Percentiles rank a stretch among this genome's conserved stretches.
Evolutionary conservation across 208 protist species (phyloP).

Genomic region (Naegleria lovaniensis): DNA sequence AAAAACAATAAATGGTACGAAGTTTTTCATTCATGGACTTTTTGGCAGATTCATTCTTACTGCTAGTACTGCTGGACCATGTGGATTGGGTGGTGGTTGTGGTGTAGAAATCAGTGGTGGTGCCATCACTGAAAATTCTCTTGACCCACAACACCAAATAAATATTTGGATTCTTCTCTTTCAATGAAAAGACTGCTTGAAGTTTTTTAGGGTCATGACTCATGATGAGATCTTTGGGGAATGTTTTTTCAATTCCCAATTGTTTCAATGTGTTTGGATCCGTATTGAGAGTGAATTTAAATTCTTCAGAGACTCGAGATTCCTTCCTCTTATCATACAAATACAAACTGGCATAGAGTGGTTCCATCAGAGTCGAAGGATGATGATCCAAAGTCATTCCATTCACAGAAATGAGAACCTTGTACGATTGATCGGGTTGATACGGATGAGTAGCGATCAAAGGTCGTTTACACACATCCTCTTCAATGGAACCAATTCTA

Average conservation of each 20-base stretch:
- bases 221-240: neutral
- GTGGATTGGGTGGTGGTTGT: neutral
- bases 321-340: neutral
- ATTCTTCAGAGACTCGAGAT: neutral
- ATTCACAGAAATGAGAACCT: neutral
- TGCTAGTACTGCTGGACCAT: no score
- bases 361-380: neutral
- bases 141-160: neutral
- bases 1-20: neutral
- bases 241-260: constrained; percentile 6
- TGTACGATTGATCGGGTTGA: neutral
- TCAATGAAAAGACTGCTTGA: neutral
- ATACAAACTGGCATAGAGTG: neutral
- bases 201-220: neutral
- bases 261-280: neutral
- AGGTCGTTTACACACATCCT: neutral
- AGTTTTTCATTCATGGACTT: neutral
- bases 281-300: neutral
- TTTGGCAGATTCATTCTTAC: neutral
- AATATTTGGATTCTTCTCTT: neutral
- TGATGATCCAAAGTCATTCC: neutral
- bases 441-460: neutral
- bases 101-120: neutral
- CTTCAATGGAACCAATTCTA: neutral
- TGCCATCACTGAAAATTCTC: neutral